These are phyloP conservation scores for Carex cristatella DNA, from an alignment of 176 grass and related monocot genomes.

Conservation along the genomic window DNA sequence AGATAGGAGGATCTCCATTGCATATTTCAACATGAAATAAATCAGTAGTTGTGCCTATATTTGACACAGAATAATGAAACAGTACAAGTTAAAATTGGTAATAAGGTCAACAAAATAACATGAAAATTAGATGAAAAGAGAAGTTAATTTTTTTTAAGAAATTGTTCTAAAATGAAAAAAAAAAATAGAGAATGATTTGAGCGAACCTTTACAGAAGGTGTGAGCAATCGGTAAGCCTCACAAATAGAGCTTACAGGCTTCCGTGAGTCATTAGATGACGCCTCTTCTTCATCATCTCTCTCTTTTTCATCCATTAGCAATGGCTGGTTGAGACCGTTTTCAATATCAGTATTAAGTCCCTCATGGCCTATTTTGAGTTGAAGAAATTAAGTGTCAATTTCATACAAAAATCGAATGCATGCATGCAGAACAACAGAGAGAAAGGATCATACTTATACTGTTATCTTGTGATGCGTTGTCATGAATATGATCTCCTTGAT, in stretches of 20 bases:
- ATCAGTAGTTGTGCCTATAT: constrained; percentile 77
- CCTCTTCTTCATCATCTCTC: constrained; percentile 41
- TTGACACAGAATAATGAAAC: neutral
- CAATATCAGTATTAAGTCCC: constrained; percentile 39
- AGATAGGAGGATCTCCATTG: constrained; percentile 86
- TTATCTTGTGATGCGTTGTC: constrained; percentile 4
- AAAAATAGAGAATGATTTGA: neutral
- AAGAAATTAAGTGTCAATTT: constrained; percentile 24
- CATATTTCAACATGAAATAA: constrained; percentile 96
- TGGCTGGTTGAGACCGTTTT: constrained; percentile 55
- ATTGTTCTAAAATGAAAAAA: neutral
- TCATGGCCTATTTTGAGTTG: constrained; percentile 34
- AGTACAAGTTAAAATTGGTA: neutral
- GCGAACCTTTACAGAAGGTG: constrained; percentile 87
- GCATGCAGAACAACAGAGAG: neutral
- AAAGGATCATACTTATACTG: constrained; percentile 38
- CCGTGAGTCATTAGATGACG: constrained; percentile 28
- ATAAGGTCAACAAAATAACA: constrained; percentile 1
- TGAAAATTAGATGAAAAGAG: neutral
- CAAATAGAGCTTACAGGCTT: constrained; percentile 64
- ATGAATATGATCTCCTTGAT: constrained; percentile 24
- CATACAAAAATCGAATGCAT: neutral
- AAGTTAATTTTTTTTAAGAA: neutral
- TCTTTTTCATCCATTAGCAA: constrained; percentile 50
- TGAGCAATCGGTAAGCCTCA: constrained; percentile 81